phyloP scores from a whole-genome alignment of 805 yeast genomes.

The Metschnikowia kunwiensis region DNA sequence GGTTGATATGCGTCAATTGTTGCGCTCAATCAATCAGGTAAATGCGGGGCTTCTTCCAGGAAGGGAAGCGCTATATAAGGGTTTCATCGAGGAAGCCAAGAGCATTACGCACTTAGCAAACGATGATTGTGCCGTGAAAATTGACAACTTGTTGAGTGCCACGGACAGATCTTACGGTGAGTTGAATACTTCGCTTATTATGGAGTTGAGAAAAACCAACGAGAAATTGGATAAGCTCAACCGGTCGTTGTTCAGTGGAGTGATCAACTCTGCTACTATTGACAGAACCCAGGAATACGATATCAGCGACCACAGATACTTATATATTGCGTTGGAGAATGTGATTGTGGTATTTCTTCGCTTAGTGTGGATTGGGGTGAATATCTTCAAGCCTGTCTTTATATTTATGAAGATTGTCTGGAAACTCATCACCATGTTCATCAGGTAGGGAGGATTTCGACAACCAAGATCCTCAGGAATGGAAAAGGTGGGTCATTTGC shows the following conservation, averaged over 20 bases:
- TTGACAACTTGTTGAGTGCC: conserved; percentile 58
- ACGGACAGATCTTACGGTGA: conserved; percentile 72
- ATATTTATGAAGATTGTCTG: conserved; percentile 18
- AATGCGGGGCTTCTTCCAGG: conserved; percentile 35
- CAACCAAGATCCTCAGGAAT: no score
- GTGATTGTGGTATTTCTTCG: conserved; percentile 50
- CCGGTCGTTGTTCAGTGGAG: conserved; percentile 30
- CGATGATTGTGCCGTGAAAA: conserved; percentile 47
- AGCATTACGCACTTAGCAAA: conserved; percentile 36
- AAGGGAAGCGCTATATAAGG: conserved; percentile 32
- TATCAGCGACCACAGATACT: conserved; percentile 33
- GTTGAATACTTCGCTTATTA: conserved; percentile 64
- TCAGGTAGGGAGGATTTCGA: not conserved
- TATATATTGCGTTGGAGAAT: conserved; percentile 50
- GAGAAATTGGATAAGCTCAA: conserved; percentile 48
- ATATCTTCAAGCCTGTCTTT: conserved; percentile 38
- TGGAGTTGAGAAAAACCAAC: conserved; percentile 53
- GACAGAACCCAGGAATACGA: conserved; percentile 23
- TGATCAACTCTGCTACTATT: conserved; percentile 15
- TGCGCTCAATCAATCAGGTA: conserved; percentile 21
- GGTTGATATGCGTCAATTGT: conserved; percentile 6
- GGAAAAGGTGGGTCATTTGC: no score
- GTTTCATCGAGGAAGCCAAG: conserved; percentile 33
- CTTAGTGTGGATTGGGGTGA: conserved; percentile 56
- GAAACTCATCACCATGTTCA: conserved; percentile 6